phyloP scores from a whole-genome alignment of 1,139 yeast genomes.

The Pichia sp. region DNA sequence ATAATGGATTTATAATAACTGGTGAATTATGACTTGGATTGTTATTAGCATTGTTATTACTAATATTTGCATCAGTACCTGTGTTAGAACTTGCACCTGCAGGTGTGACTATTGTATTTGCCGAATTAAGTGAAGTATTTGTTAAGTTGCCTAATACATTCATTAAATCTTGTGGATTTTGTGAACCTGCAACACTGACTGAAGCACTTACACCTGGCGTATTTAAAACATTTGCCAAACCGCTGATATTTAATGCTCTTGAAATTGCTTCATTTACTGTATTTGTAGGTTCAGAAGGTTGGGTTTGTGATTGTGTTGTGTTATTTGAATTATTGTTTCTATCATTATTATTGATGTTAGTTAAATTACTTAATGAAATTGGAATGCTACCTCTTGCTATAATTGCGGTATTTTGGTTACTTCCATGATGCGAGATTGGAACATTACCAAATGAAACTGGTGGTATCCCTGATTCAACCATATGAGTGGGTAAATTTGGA shows the following conservation, averaged over 20 bases:
- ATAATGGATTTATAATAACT: conserved; percentile 1
- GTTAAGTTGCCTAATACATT: conserved; percentile 6
- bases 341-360: background rate
- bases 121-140: background rate
- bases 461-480: conserved; percentile 15
- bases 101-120: background rate
- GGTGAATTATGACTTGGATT: background rate
- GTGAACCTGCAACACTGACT: conserved; percentile 11
- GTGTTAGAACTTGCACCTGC: background rate
- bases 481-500: conserved; percentile 17
- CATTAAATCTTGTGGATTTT: conserved; percentile 5
- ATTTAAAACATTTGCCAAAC: background rate
- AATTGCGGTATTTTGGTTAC: background rate
- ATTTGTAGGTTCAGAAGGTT: background rate
- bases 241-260: conserved; percentile 2
- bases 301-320: background rate
- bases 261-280: background rate
- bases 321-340: background rate
- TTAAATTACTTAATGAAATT: conserved; percentile 1
- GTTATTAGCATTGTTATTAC: background rate
- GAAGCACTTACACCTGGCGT: conserved; percentile 13
- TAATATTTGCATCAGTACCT: background rate
- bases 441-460: conserved; percentile 15
- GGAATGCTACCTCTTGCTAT: conserved; percentile 12
- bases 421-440: conserved; percentile 5